Percentiles rank a stretch among this genome's conserved stretches.
Evolutionary conservation across 768 basidiomycete genomes (phyloP).

Genomic region (Lactarius deliciosus): DNA sequence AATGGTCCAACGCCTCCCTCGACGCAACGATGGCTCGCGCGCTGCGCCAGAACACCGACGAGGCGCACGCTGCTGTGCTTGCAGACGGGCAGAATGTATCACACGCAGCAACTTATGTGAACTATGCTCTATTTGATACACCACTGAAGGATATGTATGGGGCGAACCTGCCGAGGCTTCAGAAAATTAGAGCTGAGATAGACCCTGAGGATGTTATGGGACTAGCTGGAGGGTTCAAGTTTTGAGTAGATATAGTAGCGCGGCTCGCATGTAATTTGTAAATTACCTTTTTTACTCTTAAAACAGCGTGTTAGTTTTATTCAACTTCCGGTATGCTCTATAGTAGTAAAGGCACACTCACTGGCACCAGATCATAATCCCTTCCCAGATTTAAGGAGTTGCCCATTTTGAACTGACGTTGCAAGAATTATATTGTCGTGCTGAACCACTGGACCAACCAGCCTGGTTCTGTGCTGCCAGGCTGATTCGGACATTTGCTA

Average conservation of each 20-base stretch:
- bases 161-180: conserved; percentile 20
- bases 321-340: too few species aligned
- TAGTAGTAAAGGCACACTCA: too few species aligned
- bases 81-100: conserved; percentile 29
- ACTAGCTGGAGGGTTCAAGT: conserved; percentile 31
- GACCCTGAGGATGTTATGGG: conserved; percentile 32
- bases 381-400: too few species aligned
- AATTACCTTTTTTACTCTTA: neutral
- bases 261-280: neutral
- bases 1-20: conserved; percentile 28
- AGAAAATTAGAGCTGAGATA: conserved; percentile 6
- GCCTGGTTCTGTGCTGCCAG: too few species aligned
- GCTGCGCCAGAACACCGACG: conserved; percentile 29
- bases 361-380: too few species aligned
- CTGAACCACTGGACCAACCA: too few species aligned
- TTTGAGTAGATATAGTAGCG: neutral
- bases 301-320: neutral
- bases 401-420: too few species aligned
- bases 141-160: conserved; percentile 29
- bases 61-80: conserved; percentile 10
- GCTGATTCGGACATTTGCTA: too few species aligned
- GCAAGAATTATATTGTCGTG: too few species aligned
- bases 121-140: conserved; percentile 26
- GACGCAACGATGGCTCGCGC: conserved; percentile 47
- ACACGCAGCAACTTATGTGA: conserved; percentile 23